Conservation (phyloP, 192 early-diverging fungal genomes). For the Podila clonocystis region DNA sequence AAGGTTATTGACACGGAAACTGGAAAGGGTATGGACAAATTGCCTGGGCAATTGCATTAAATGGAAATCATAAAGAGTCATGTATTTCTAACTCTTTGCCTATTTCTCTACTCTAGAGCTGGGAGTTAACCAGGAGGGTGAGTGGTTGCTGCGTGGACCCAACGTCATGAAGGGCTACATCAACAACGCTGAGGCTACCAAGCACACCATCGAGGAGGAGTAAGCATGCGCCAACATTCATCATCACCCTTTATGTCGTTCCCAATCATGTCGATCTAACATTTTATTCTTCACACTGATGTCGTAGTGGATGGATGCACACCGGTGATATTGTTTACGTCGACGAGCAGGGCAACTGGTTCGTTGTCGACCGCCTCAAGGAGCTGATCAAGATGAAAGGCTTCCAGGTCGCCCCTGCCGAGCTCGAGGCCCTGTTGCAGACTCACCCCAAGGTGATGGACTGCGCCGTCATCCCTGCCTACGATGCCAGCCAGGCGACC, state of each 20-base stretch:
- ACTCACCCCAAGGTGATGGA: slow-evolving; percentile 63
- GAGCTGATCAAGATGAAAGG: slow-evolving; percentile 88
- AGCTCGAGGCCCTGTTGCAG: slow-evolving; percentile 73
- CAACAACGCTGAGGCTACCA: slow-evolving; percentile 58
- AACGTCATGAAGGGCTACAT: slow-evolving; percentile 64
- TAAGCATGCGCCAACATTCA: not conserved
- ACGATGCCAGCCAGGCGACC: slow-evolving; percentile 56
- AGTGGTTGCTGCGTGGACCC: slow-evolving; percentile 57
- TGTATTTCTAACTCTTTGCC: no score
- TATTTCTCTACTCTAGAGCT: slow-evolving; percentile 34
- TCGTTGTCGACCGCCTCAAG: slow-evolving; percentile 78
- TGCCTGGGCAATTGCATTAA: no score
- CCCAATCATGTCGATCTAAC: not conserved
- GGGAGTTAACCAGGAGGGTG: slow-evolving; percentile 56
- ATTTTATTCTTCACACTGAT: not conserved
- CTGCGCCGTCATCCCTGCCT: slow-evolving; percentile 54
- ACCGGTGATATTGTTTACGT: slow-evolving; percentile 70
- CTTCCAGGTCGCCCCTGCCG: slow-evolving; percentile 78
- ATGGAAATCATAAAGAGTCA: no score
- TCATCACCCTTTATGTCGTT: not conserved
- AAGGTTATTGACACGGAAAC: slow-evolving; percentile 60
- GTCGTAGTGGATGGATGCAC: slow-evolving; percentile 55
- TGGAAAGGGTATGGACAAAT: slow-evolving; percentile 40
- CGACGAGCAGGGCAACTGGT: slow-evolving; percentile 66
- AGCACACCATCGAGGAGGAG: slow-evolving; percentile 48